A percentile compares a stretch with the other conserved stretches of the same genome.
These are phyloP conservation scores for Obba rivulosa DNA, from an alignment of 768 basidiomycete genomes.

Conservation along the genomic window DNA sequence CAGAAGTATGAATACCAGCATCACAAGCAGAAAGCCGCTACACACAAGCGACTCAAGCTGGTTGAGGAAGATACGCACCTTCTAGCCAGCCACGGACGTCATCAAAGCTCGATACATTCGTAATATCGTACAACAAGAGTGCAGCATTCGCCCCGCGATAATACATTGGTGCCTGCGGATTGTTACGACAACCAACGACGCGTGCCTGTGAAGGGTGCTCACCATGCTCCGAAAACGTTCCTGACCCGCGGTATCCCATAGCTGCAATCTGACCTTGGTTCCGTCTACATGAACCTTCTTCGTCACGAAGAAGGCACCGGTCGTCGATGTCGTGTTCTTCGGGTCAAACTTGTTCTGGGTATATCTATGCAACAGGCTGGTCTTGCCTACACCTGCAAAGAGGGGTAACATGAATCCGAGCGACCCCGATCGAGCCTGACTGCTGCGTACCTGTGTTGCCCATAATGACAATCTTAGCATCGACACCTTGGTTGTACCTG, in stretches of 20 bases:
- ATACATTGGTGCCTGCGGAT: constrained; percentile 83
- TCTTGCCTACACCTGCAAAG: constrained; percentile 79
- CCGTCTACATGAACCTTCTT: constrained; percentile 88
- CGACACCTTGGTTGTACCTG: constrained; percentile 78
- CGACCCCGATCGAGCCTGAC: constrained; percentile 6
- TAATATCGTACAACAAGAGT: constrained; percentile 92
- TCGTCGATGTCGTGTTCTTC: constrained; percentile 84
- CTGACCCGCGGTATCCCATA: constrained; percentile 94
- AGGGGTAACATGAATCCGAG: constrained; percentile 1
- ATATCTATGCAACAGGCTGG: constrained; percentile 85
- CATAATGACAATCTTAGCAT: constrained; percentile 96
- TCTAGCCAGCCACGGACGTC: constrained; percentile 91
- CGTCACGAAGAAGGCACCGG: constrained; percentile 90
- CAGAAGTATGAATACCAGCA: too few species aligned
- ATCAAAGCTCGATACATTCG: constrained; percentile 81
- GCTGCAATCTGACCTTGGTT: constrained; percentile 78
- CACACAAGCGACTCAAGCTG: not conserved
- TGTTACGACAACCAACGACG: constrained; percentile 1
- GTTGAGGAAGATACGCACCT: constrained; percentile 37
- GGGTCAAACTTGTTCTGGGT: constrained; percentile 88
- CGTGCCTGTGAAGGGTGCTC: constrained; percentile 18
- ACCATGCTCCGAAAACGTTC: constrained; percentile 92
- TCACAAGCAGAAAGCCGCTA: too few species aligned
- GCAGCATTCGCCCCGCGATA: constrained; percentile 95
- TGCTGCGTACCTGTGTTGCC: constrained; percentile 58